Conservation (phyloP, 495 filamentous ascomycete species). For the Cercophora sp. region DNA sequence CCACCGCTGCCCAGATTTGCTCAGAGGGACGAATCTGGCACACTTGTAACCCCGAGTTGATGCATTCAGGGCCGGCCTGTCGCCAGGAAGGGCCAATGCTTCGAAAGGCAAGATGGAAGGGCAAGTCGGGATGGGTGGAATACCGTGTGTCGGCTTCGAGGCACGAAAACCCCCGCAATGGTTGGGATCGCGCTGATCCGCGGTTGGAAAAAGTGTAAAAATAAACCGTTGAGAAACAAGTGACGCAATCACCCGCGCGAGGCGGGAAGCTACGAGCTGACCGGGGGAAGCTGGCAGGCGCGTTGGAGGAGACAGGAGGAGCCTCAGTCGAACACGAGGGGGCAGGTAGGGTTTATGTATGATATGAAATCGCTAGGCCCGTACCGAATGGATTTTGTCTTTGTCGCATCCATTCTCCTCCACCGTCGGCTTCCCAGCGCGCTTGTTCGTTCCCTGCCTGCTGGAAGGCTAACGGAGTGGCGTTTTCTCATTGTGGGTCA, state of each 20-base stretch:
- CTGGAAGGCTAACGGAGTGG: not conserved
- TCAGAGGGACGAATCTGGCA: conserved; percentile 7
- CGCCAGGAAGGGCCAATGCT: not conserved
- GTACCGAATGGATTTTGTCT: no score
- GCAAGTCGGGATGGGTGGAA: no score
- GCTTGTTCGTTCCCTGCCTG: not conserved
- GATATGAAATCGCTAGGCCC: no score
- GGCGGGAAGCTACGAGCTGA: no score
- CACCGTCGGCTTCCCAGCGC: not conserved
- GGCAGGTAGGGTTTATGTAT: not conserved
- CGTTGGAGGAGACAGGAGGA: no score
- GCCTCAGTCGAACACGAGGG: conserved; percentile 2
- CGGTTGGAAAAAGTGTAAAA: no score
- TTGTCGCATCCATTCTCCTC: no score
- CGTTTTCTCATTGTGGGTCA: not conserved
- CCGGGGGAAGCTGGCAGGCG: no score
- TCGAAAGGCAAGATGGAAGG: no score
- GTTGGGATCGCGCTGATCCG: no score
- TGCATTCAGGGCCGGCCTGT: conserved; percentile 19
- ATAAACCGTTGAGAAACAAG: not conserved
- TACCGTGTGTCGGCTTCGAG: not conserved
- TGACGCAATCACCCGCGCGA: no score
- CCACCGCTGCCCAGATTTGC: conserved; percentile 1
- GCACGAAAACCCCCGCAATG: not conserved
- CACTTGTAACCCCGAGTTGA: conserved; percentile 4